A percentile compares a stretch with the other conserved stretches of the same genome.
These are phyloP conservation scores for Fusarium nodosum DNA, from an alignment of 2,329 filamentous ascomycete species.

Conservation along the genomic window DNA sequence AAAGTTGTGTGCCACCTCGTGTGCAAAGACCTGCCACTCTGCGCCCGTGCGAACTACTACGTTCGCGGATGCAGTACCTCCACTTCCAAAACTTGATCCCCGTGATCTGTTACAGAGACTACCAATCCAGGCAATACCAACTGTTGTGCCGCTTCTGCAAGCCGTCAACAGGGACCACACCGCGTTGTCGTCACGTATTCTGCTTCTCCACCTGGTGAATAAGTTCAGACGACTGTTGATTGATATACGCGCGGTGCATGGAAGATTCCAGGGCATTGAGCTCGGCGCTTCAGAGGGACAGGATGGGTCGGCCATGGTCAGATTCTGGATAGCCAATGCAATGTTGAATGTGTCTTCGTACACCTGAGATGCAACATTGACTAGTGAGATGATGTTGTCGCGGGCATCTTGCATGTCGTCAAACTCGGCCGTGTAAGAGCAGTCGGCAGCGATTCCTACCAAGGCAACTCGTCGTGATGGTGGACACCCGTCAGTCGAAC, in stretches of 20 bases:
- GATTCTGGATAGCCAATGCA: slow-evolving; percentile 82
- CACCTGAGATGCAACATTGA: slow-evolving; percentile 85
- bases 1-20: slow-evolving; percentile 79
- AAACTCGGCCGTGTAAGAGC: slow-evolving; percentile 81
- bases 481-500: slow-evolving; percentile 81
- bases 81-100: slow-evolving; percentile 65
- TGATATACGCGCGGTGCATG: slow-evolving; percentile 69
- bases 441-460: slow-evolving; percentile 92
- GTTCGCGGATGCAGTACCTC: slow-evolving; percentile 88
- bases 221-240: slow-evolving; percentile 82
- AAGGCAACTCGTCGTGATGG: slow-evolving; percentile 84
- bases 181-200: slow-evolving; percentile 77
- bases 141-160: slow-evolving; percentile 81
- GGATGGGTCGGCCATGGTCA: slow-evolving; percentile 76
- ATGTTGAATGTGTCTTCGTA: slow-evolving; percentile 93
- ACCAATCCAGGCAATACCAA: slow-evolving; percentile 89
- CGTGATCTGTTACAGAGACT: slow-evolving; percentile 72
- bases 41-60: slow-evolving; percentile 77
- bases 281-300: slow-evolving; percentile 71
- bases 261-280: slow-evolving; percentile 82
- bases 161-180: slow-evolving; percentile 87
- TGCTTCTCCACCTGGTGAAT: slow-evolving; percentile 85
- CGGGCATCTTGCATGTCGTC: slow-evolving; percentile 70
- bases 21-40: slow-evolving; percentile 92
- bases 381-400: slow-evolving; percentile 79